Evolutionary conservation across 345 rosid species (phyloP), one percentile per base, ranked within the genome.

Genomic region (Leavenworthia alabamica): DNA sequence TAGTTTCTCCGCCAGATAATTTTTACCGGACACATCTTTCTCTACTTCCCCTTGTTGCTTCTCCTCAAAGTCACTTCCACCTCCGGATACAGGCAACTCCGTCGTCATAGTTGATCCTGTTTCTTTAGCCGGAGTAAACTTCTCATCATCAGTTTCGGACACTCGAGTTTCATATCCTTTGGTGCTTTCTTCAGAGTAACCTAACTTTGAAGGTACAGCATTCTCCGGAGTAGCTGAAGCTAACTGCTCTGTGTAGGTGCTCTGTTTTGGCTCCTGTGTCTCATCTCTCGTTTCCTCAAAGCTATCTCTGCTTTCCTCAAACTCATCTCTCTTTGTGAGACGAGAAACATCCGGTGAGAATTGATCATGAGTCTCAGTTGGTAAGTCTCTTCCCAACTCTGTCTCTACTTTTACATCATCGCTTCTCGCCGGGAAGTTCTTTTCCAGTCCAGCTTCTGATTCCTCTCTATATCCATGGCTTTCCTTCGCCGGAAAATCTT

Each of bases 1-100:
- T 57, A 82, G 31, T 48, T 85, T 88, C 73, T 83, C 96, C 7
- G 68, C 66, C 1, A 77, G n/a, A 48, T 76, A 75, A n/a, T 68
- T 73, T 74, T 28, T 86, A 63, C 69, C 49, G 0, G 85, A 49
- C 19, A 65, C 73, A 36, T 62, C 73, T 60, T 72, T 75, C 4
- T 77, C 77, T 36, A 12, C 40, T 56, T 81, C 67, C 41, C 15
- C 71, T 56, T 37, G 49, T 27, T 67, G 23, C 20, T 7, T 22
- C 41, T 67, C 77, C 46, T 13, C 57, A 6, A 7, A 26, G 16
- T 41, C 51, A 46, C 15, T 22, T 4, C 70, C 63, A 5, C 42
- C 23, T 19, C 75, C 50, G 0, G 74, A 29, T 2, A 77, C 52
- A 0, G 71, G 78, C 5, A 73, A 22, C 33, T 82, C 76, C 10